Percentiles rank a stretch among this genome's conserved stretches.
phyloP scores from a whole-genome alignment of 805 yeast genomes.

The Suhomyces sp. region DNA sequence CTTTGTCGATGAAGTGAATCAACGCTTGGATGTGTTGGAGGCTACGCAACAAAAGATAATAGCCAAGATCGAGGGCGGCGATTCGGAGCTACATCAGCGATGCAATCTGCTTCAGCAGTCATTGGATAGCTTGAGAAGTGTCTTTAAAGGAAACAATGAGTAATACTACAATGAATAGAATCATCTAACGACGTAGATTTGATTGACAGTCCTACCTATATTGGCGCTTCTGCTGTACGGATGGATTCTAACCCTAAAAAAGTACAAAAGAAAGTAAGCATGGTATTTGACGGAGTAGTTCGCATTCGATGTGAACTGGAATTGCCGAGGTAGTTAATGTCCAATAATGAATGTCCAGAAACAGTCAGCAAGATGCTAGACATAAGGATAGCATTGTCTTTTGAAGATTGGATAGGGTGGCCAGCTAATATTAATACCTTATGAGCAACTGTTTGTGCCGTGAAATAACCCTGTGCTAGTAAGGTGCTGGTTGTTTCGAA shows the following conservation, averaged over 20 bases:
- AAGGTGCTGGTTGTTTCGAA: not conserved
- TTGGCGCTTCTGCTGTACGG: no score
- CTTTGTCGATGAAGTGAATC: slow-evolving; percentile 1
- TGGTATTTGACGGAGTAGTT: not conserved
- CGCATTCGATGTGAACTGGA: not conserved
- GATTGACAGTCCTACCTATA: no score
- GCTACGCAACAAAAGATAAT: slow-evolving; percentile 1
- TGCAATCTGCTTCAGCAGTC: not conserved
- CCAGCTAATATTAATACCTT: no score
- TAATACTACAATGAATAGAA: not conserved
- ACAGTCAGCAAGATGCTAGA: not conserved
- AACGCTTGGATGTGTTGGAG: not conserved
- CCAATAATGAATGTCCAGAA: not conserved
- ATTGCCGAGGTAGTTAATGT: not conserved
- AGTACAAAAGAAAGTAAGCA: no score
- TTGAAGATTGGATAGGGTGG: no score
- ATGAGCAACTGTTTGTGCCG: no score
- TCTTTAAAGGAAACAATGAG: not conserved
- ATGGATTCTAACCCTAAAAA: no score
- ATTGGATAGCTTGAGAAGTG: not conserved
- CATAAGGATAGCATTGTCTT: no score
- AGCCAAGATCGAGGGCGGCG: not conserved
- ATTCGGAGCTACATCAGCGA: not conserved
- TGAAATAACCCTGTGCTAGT: no score
- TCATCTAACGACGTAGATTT: no score